Conservation (phyloP, 495 filamentous ascomycete genomes). For the Bacidia rubella region DNA sequence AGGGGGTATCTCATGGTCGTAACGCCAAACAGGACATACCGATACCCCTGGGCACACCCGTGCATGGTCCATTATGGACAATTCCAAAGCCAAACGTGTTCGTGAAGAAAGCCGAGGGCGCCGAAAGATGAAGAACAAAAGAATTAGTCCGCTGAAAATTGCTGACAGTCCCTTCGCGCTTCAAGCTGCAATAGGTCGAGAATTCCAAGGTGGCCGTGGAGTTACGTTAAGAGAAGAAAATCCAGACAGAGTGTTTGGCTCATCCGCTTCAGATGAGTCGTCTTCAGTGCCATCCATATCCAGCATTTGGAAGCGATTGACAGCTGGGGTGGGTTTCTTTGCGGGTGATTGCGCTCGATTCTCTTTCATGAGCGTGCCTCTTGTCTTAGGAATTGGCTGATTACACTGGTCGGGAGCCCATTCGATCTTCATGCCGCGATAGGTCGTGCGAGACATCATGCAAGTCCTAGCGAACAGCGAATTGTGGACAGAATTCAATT, state of each 20-base stretch:
- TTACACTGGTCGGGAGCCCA: conserved; percentile 67
- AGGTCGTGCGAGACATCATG: conserved; percentile 62
- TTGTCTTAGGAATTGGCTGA: conserved; percentile 36
- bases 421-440: conserved; percentile 59
- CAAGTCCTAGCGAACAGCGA: conserved; percentile 63
- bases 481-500: conserved; percentile 66
- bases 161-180: background rate
- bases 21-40: background rate
- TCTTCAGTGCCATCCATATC: conserved; percentile 31
- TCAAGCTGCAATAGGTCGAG: conserved; percentile 10
- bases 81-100: too few relatives aligned
- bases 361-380: conserved; percentile 23
- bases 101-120: too few relatives aligned
- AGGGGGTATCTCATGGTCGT: background rate
- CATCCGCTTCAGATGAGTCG: conserved; percentile 16
- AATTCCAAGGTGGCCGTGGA: conserved; percentile 14
- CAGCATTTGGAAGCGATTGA: conserved; percentile 55
- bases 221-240: conserved; percentile 12
- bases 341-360: conserved; percentile 15
- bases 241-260: conserved; percentile 6
- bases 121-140: too few relatives aligned
- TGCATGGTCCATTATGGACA: too few relatives aligned
- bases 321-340: conserved; percentile 24
- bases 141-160: background rate
- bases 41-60: too few relatives aligned